These are phyloP conservation scores for Suillus brevipes DNA, from an alignment of 768 basidiomycete species.

Conservation along the genomic window DNA sequence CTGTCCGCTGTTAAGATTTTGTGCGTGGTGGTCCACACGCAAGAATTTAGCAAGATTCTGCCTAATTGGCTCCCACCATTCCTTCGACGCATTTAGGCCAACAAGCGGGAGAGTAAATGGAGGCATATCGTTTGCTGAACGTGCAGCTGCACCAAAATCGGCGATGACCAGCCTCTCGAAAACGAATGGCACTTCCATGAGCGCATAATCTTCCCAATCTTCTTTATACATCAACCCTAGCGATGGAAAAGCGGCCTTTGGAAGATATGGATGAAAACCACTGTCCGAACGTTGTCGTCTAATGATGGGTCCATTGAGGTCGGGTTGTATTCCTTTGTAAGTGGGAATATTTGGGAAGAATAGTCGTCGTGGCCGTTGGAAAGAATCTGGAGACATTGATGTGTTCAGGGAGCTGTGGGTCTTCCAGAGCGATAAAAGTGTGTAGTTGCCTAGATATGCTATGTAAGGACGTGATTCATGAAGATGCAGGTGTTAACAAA, in stretches of 20 bases:
- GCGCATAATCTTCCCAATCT: slow-evolving; percentile 77
- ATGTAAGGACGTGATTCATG: slow-evolving; percentile 8
- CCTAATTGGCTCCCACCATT: slow-evolving; percentile 73
- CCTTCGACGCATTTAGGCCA: slow-evolving; percentile 42
- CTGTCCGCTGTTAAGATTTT: slow-evolving; percentile 18
- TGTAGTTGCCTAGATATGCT: slow-evolving; percentile 52
- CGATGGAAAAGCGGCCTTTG: slow-evolving; percentile 73
- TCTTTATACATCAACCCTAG: slow-evolving; percentile 65
- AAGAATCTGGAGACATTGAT: slow-evolving; percentile 43
- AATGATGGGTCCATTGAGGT: slow-evolving; percentile 34
- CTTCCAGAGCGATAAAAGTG: slow-evolving; percentile 76
- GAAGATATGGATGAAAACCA: slow-evolving; percentile 71
- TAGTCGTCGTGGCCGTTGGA: slow-evolving; percentile 70
- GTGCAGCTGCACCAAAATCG: slow-evolving; percentile 67
- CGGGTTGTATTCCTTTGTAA: slow-evolving; percentile 45
- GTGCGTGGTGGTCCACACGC: slow-evolving; percentile 26
- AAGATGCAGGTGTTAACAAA: slow-evolving; percentile 30
- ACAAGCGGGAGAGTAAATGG: slow-evolving; percentile 42
- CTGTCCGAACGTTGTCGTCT: slow-evolving; percentile 48
- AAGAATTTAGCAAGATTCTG: slow-evolving; percentile 45
- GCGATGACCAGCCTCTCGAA: slow-evolving; percentile 76
- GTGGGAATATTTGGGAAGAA: slow-evolving; percentile 70
- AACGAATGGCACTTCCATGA: slow-evolving; percentile 68
- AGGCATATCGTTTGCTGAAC: slow-evolving; percentile 26
- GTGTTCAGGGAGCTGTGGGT: slow-evolving; percentile 66